phyloP scores from a whole-genome alignment of 306 rosid genomes.

The Fagus sylvatica region DNA sequence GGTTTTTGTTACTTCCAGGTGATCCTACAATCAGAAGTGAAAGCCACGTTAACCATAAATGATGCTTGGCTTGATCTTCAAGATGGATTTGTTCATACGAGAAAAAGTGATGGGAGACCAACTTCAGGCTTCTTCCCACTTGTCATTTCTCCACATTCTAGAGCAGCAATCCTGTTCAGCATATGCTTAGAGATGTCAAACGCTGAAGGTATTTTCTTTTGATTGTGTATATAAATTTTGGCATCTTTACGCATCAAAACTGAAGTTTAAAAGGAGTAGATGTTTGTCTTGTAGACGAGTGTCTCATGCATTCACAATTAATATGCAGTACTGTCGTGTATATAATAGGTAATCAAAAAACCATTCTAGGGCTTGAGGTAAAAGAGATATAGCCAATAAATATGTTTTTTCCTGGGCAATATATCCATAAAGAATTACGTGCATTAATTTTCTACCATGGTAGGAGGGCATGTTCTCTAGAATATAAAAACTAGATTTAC shows the following conservation, averaged over 20 bases:
- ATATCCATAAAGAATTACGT: too few species aligned
- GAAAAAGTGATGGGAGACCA: slow-evolving; percentile 69
- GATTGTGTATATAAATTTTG: background rate
- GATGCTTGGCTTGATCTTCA: slow-evolving; percentile 99
- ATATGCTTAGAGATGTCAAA: slow-evolving; percentile 69
- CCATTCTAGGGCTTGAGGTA: slow-evolving; percentile 6
- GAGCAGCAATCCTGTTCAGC: slow-evolving; percentile 83
- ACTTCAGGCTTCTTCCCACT: slow-evolving; percentile 78
- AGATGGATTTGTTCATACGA: slow-evolving; percentile 87
- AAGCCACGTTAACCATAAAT: slow-evolving; percentile 73
- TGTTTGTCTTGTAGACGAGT: background rate
- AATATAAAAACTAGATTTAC: too few species aligned
- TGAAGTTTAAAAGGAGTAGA: background rate
- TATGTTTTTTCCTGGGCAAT: too few species aligned
- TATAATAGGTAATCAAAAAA: slow-evolving; percentile 4
- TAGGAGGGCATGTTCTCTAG: background rate
- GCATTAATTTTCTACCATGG: background rate
- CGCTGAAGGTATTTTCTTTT: slow-evolving; percentile 57
- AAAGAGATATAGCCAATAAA: background rate
- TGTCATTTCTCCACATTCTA: slow-evolving; percentile 79
- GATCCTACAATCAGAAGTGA: slow-evolving; percentile 89
- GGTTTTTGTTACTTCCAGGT: slow-evolving; percentile 60
- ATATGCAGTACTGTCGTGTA: slow-evolving; percentile 18
- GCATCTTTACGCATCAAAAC: slow-evolving; percentile 1
- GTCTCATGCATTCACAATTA: background rate